Evolutionary conservation across 306 rosid species (phyloP).

Genomic region (Trifolium pratense): DNA sequence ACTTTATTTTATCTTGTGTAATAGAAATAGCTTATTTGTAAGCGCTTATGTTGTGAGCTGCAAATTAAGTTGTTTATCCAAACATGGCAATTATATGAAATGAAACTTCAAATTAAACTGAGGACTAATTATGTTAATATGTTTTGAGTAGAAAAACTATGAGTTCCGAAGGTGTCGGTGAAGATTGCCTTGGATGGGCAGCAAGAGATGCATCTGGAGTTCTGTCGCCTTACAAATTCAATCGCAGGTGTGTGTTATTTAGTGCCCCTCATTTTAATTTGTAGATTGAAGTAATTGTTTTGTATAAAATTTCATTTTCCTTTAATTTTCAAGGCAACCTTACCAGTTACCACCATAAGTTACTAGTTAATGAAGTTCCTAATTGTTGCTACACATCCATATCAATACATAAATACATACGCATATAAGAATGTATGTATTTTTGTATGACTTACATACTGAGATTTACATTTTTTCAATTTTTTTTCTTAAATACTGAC

Average conservation of each 20-base stretch:
- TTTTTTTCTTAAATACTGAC: background rate
- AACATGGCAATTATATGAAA: background rate
- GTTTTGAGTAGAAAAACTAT: conserved; percentile 35
- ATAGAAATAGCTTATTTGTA: too few species aligned
- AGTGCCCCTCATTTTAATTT: conserved; percentile 15
- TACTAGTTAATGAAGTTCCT: conserved; percentile 1
- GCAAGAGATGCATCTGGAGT: conserved; percentile 78
- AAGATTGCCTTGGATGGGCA: conserved; percentile 79
- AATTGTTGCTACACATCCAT: background rate
- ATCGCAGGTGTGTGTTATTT: conserved; percentile 59
- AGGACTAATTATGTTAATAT: conserved; percentile 15
- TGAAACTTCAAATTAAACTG: conserved; percentile 27
- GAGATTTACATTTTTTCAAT: background rate
- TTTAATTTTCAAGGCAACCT: background rate
- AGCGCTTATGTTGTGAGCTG: too few species aligned
- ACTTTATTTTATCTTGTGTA: too few species aligned
- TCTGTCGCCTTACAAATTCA: conserved; percentile 70
- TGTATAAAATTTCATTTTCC: background rate
- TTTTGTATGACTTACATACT: background rate
- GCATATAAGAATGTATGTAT: background rate
- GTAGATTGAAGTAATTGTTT: background rate
- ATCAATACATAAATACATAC: background rate
- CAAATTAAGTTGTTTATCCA: too few species aligned
- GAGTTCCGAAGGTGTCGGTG: conserved; percentile 52
- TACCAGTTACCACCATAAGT: background rate